Evolutionary conservation across 2,329 filamentous ascomycete species (phyloP), one percentile per base, ranked within the genome.

Genomic region (Penicillium sp.): DNA sequence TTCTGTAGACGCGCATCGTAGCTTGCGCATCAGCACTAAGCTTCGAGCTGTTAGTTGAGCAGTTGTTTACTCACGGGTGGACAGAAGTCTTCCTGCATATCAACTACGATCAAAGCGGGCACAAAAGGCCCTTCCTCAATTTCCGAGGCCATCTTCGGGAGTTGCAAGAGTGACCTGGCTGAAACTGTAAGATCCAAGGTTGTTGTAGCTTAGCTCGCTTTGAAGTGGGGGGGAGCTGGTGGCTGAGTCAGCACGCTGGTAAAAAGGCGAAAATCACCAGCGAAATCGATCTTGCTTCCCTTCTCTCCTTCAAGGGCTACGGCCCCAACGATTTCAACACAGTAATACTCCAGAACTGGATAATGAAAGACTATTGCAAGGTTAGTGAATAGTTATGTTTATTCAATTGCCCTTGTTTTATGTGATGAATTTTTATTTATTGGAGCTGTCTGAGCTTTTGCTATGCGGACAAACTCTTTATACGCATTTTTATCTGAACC

Each of bases 81-180:
- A 74, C 91, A 96, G 74, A 97, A 98, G 78, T 98, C 93, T 74
- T 97, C 89, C 76, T 98, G 95, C 70, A 96, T 82, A 75, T 97
- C 93, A 52, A 96, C 88, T 11, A 96, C 83, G 48, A 96, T 75
- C 37, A 89, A 74, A n/a, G 86, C 86, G 45, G 85, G 81, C 50
- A 64, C 62, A 33, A 64, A 62, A 9, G 53, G 48, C 21, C 45
- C 54, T 8, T 45, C n/a, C 3, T 45, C 52, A 24, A 19, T 22
- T 48, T 44, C 37, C 16, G 37, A 14, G 43, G 26, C 44, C 52
- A 53, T 53, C 7, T n/a, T 22, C 26, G 9, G n/a, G n/a, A 16
- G n/a, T 16, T 31, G 21, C 5, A 19, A 5, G 8, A 14, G 19
- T 22, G 29, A 16, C 16, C 19, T 31, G 41, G 11, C 11, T 44